Evolutionary conservation across 208 protist genomes (phyloP), one percentile per base, ranked within the genome.

Genomic region (Angomonas ambiguus): DNA sequence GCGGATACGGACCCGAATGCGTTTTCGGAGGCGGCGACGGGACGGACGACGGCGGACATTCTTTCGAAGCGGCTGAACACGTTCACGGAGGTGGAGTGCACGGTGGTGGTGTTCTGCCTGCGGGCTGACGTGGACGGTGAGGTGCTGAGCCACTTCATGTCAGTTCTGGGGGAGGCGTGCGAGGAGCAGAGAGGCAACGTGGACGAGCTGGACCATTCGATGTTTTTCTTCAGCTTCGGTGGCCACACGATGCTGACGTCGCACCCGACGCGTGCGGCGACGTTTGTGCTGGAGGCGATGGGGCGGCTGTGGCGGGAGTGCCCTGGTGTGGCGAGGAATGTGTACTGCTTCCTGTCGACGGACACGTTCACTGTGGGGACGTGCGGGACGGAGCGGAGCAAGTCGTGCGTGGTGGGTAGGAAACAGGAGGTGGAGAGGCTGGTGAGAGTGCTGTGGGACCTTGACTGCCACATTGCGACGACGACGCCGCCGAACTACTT

Each of bases 311-410:
- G 78, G 2, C 51, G 71, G 3, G 24, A 69, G 30, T 58, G 79
- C 38, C 38, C 38, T 8, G 38, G 11, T n/a, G 16, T 16, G 34
- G 70, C 61, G 51, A 67, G 82, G 24, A 49, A 77, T 28, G 61
- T 90, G 27, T 77, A 83, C 18, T 83, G 80, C 51, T 62, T 93
- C 24, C 71, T 87, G 16, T 81, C 82, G n/a, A 67, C 70, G 28
- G 82, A 74, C 60, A 77, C 79, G 11, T 93, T 87, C 77, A 66
- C 80, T 13, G 83, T 93, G 5, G 87, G 87, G 62, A 90, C 83
- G 8, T 82, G 83, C 48, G 77, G 83, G 48, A 67, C 74, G 51
- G 65, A 71, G 28, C 74, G 76, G 49, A 71, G 70, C 60, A 77
- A 77, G 42, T 62, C 76, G 0, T 65, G 77, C 34, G 74, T 83